A percentile compares a stretch with the other conserved stretches of the same genome.
These are phyloP conservation scores for Colletotrichum coccodes DNA, from an alignment of 2,329 filamentous ascomycete species.

Conservation along the genomic window DNA sequence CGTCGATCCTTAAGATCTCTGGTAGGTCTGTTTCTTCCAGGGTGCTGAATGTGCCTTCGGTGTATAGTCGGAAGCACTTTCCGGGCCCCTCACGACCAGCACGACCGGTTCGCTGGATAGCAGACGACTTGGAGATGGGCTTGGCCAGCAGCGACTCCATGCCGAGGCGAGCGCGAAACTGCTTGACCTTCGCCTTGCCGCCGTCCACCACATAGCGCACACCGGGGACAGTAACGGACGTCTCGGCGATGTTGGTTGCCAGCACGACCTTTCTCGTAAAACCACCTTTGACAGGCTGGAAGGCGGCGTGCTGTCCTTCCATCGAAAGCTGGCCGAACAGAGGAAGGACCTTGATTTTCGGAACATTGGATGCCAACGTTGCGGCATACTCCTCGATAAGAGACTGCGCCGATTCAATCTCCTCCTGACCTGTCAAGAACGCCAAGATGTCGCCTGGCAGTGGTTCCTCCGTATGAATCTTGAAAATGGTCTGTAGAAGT, in stretches of 20 bases:
- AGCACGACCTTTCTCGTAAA: constrained; percentile 89
- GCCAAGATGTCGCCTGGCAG: constrained; percentile 94
- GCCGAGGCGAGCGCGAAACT: constrained; percentile 84
- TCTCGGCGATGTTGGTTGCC: constrained; percentile 98
- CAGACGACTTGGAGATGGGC: constrained; percentile 91
- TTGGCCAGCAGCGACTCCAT: constrained; percentile 92
- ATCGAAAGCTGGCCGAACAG: constrained; percentile 92
- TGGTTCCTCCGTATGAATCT: constrained; percentile 87
- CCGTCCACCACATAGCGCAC: constrained; percentile 92
- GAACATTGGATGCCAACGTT: constrained; percentile 78
- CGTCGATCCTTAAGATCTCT: constrained; percentile 90
- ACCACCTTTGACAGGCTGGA: constrained; percentile 76
- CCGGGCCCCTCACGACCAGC: constrained; percentile 92
- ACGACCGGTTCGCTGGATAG: constrained; percentile 89
- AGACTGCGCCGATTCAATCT: constrained; percentile 84
- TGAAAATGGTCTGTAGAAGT: constrained; percentile 83
- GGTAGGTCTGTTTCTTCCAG: constrained; percentile 82
- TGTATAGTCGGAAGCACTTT: constrained; percentile 91
- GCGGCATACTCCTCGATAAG: constrained; percentile 83
- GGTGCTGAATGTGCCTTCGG: constrained; percentile 76
- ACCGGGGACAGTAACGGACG: constrained; percentile 93
- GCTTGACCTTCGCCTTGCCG: constrained; percentile 94
- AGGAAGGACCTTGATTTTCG: constrained; percentile 78
- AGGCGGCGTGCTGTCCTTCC: constrained; percentile 86
- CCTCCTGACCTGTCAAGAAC: constrained; percentile 92